phyloP scores from a whole-genome alignment of 106 monocot species.

The Dendrobium catenatum region DNA sequence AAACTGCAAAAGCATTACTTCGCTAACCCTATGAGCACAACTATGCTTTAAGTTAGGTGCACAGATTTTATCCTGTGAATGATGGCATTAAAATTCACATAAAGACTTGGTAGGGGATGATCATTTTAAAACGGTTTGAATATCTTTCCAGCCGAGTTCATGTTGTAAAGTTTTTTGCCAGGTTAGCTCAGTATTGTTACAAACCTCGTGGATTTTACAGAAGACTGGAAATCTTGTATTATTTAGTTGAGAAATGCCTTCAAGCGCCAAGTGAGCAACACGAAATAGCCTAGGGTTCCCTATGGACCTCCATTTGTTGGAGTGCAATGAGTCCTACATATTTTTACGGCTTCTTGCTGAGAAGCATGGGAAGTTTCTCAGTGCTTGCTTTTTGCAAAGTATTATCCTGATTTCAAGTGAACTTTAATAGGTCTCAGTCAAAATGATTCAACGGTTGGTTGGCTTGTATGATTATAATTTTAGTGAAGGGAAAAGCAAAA shows the following conservation, averaged over 20 bases:
- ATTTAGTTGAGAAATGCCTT: neutral
- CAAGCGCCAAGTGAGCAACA: neutral
- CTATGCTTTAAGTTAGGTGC: conserved; percentile 24
- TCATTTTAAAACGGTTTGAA: too few relatives aligned
- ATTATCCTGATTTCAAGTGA: neutral
- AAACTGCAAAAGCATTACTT: conserved; percentile 60
- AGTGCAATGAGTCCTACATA: neutral
- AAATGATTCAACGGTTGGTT: neutral
- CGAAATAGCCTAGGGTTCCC: neutral
- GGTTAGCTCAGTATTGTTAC: neutral
- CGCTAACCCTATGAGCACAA: conserved; percentile 72
- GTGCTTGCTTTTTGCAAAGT: neutral
- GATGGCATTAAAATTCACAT: neutral
- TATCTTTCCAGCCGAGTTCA: neutral
- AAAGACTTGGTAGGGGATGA: neutral
- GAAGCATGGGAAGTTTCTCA: neutral
- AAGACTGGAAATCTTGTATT: neutral
- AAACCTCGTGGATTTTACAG: neutral
- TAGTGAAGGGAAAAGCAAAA: neutral
- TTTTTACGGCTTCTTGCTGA: neutral
- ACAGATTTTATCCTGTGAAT: neutral
- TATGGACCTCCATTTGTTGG: neutral
- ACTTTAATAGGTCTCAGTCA: neutral
- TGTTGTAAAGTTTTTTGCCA: neutral
- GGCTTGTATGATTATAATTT: neutral